These are phyloP conservation scores for Ligustrum vulgare DNA, from an alignment of 257 asterid genomes.

Conservation along the genomic window DNA sequence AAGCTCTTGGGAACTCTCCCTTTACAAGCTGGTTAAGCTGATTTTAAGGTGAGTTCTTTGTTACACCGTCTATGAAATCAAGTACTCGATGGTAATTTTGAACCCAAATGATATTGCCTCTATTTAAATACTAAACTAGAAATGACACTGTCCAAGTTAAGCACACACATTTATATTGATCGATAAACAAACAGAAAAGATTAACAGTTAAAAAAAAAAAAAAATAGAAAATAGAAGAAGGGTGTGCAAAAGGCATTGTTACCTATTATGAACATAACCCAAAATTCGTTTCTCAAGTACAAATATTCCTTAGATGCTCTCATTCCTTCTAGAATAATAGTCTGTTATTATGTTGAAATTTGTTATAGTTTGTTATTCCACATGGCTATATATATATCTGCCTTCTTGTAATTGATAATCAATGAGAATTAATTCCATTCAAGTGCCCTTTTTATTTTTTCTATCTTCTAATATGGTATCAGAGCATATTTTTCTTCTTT, in stretches of 20 bases:
- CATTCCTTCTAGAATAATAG: too few relatives aligned
- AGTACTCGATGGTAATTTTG: background rate
- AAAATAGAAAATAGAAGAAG: background rate
- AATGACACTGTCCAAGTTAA: background rate
- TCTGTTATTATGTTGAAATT: too few relatives aligned
- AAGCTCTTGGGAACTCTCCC: background rate
- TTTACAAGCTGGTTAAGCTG: background rate
- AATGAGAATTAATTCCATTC: too few relatives aligned
- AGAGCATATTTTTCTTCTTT: too few relatives aligned
- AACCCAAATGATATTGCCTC: background rate
- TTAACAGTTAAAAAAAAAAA: background rate
- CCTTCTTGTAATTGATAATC: too few relatives aligned
- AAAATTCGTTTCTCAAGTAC: constrained; percentile 53
- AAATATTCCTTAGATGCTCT: too few relatives aligned
- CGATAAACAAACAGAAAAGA: background rate
- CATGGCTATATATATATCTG: too few relatives aligned
- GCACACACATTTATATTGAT: background rate
- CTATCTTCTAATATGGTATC: too few relatives aligned
- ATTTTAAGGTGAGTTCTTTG: background rate
- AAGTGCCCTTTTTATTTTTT: too few relatives aligned
- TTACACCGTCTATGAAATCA: background rate
- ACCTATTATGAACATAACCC: constrained; percentile 74
- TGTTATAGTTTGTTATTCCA: too few relatives aligned
- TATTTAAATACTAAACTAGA: background rate
- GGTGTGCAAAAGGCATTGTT: constrained; percentile 10